Percentiles rank a stretch among this genome's conserved stretches.
These are phyloP conservation scores for Silene conica DNA, from an alignment of 148 eudicot genomes.

Conservation along the genomic window DNA sequence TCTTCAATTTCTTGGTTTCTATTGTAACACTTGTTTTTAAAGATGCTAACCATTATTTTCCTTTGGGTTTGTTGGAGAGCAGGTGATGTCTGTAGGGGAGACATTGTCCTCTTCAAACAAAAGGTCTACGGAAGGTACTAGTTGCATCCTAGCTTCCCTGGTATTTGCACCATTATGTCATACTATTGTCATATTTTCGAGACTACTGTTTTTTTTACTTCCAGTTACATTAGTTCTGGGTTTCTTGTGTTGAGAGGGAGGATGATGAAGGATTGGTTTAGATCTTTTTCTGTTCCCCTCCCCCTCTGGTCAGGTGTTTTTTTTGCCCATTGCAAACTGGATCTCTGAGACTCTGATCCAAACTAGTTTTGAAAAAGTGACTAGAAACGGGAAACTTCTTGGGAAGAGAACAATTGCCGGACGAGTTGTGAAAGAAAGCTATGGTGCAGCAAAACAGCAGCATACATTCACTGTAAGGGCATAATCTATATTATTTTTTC, in stretches of 20 bases:
- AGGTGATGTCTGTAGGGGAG: constrained; percentile 96
- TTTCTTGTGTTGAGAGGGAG: not conserved
- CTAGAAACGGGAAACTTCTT: constrained; percentile 38
- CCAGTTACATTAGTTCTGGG: not conserved
- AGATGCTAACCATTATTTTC: not conserved
- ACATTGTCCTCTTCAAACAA: constrained; percentile 71
- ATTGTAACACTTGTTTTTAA: not conserved
- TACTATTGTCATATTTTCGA: not conserved
- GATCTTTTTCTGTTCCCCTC: no score
- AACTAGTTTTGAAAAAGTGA: constrained; percentile 58
- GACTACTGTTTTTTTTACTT: not conserved
- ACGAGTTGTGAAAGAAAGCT: constrained; percentile 82
- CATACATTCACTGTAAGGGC: constrained; percentile 83
- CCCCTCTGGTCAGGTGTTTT: not conserved
- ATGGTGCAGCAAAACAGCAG: constrained; percentile 84
- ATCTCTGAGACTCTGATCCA: constrained; percentile 17
- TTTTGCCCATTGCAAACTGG: constrained; percentile 5
- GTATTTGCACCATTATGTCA: not conserved
- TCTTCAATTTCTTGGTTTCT: not conserved
- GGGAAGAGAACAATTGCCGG: constrained; percentile 79
- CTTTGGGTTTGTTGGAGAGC: constrained; percentile 4
- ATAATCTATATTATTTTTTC: constrained; percentile 8
- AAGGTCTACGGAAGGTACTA: constrained; percentile 58
- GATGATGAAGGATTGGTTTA: not conserved
- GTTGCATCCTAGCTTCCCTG: constrained; percentile 7